Percentiles rank a stretch among this genome's conserved stretches.
phyloP scores from a whole-genome alignment of 75 land plant genomes.

The Azolla pinnata region DNA sequence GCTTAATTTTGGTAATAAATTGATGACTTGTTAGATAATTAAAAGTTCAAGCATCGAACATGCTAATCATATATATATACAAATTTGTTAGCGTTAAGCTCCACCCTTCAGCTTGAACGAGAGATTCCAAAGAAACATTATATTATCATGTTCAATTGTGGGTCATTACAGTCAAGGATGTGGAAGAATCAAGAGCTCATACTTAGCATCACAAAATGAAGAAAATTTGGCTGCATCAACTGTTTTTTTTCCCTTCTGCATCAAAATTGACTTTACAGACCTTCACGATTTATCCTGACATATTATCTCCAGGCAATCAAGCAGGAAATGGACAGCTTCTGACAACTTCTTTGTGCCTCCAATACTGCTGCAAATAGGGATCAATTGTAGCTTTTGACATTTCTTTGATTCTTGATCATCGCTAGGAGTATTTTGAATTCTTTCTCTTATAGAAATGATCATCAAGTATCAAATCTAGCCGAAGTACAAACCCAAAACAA shows the following conservation, averaged over 20 bases:
- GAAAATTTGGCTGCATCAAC: not conserved
- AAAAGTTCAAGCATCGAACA: too few species aligned
- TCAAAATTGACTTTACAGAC: not conserved
- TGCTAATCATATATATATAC: too few species aligned
- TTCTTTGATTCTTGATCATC: not conserved
- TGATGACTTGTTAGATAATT: too few species aligned
- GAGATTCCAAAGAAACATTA: not conserved
- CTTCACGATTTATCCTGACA: not conserved
- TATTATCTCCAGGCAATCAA: not conserved
- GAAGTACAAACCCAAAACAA: slow-evolving; percentile 73
- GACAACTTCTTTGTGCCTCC: too few species aligned
- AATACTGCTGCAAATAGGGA: not conserved
- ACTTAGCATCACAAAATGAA: not conserved
- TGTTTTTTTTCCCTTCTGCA: not conserved
- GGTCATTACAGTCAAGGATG: too few species aligned
- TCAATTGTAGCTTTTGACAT: too few species aligned
- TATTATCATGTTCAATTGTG: too few species aligned
- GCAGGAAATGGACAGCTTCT: not conserved
- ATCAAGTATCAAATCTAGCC: slow-evolving; percentile 15
- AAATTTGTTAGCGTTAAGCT: not conserved
- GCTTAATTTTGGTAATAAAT: too few species aligned
- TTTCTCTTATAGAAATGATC: not conserved
- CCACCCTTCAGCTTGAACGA: not conserved
- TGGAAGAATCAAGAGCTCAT: not conserved
- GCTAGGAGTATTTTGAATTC: not conserved